phyloP scores from a whole-genome alignment of 2,329 filamentous ascomycete genomes.

The Leptographium galeiforme region DNA sequence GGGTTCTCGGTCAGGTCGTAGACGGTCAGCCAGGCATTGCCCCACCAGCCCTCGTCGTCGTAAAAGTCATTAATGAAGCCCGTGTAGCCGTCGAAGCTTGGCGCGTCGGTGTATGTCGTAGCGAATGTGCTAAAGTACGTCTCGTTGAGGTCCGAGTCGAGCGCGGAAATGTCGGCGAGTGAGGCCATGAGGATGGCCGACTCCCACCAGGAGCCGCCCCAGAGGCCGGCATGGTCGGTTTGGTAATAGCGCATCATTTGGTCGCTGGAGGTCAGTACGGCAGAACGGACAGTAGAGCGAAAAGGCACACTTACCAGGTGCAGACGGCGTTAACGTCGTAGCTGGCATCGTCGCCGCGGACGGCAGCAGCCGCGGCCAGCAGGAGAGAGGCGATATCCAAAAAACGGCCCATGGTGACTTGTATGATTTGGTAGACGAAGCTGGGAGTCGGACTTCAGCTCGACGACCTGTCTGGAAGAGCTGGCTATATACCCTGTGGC shows the following conservation, averaged over 20 bases:
- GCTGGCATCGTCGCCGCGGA: background rate
- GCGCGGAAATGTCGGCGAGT: background rate
- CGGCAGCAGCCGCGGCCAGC: background rate
- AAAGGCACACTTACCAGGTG: background rate
- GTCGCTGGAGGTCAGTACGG: background rate
- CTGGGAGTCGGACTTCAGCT: no score
- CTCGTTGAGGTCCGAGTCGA: background rate
- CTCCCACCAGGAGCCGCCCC: conserved; percentile 1
- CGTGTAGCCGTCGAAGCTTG: background rate
- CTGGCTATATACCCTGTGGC: no score
- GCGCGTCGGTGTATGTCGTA: background rate
- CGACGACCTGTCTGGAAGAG: no score
- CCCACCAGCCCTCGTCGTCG: conserved; percentile 3
- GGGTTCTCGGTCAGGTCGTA: background rate
- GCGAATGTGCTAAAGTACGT: background rate
- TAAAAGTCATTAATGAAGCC: background rate
- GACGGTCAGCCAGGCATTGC: background rate
- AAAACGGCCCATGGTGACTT: no score
- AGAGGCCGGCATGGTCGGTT: background rate
- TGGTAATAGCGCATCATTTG: conserved; percentile 3
- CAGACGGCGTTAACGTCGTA: background rate
- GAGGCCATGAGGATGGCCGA: background rate
- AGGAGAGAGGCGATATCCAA: background rate
- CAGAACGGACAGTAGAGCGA: background rate
- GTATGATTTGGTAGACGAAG: no score